These are phyloP conservation scores for Erucastrum elatum DNA, from an alignment of 345 rosid genomes.

Conservation along the genomic window DNA sequence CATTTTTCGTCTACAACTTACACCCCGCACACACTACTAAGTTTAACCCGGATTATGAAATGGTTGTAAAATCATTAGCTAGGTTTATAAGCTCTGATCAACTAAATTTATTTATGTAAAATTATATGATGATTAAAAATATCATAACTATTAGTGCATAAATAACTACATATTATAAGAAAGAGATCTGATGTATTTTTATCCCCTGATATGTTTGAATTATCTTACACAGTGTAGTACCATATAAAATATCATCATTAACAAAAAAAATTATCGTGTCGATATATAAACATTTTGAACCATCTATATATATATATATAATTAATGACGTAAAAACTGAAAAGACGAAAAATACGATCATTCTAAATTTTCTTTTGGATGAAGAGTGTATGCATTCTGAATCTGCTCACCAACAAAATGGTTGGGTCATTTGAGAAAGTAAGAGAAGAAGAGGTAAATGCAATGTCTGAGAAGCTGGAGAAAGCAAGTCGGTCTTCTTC, in stretches of 20 bases:
- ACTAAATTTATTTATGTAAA: neutral
- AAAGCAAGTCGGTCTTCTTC: slow-evolving; percentile 17
- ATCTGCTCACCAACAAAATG: slow-evolving; percentile 50
- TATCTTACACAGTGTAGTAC: no score
- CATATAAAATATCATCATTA: no score
- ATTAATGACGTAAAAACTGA: neutral
- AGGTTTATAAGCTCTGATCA: neutral
- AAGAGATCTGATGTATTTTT: neutral
- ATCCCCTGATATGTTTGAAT: no score
- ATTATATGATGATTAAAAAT: neutral
- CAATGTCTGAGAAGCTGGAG: slow-evolving; percentile 35
- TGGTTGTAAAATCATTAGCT: neutral
- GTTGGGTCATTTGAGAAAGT: slow-evolving; percentile 44
- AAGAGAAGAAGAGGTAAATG: slow-evolving; percentile 52
- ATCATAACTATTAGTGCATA: neutral
- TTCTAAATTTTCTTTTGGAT: neutral
- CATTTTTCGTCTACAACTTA: neutral
- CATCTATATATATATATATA: neutral
- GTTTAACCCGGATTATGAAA: neutral
- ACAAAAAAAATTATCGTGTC: no score
- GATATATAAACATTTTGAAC: neutral
- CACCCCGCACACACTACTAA: neutral
- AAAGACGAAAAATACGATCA: neutral
- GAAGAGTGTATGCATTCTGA: slow-evolving; percentile 47
- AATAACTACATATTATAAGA: neutral